Evolutionary conservation across 1,284 basidiomycete genomes (phyloP).

Genomic region (Blastosporella zonata): DNA sequence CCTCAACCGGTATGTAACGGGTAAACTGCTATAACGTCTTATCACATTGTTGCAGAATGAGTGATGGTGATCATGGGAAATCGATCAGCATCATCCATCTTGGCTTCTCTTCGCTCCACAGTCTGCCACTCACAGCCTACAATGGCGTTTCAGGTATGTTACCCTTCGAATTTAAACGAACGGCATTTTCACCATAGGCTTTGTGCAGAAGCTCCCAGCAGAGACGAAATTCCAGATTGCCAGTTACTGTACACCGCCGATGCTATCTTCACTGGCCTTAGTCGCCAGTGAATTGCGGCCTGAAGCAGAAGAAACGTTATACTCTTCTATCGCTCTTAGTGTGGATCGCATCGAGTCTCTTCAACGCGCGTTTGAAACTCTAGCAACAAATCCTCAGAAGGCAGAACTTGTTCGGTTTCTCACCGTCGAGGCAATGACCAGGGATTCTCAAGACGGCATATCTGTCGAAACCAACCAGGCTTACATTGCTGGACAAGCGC

Average conservation of each 20-base stretch:
- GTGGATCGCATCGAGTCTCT: slow-evolving; percentile 1
- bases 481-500: neutral
- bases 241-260: neutral
- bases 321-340: slow-evolving; percentile 1
- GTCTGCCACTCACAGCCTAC: neutral
- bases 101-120: neutral
- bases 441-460: neutral
- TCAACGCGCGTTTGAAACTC: slow-evolving; percentile 1
- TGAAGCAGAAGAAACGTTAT: slow-evolving; percentile 1
- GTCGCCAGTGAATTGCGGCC: neutral
- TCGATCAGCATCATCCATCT: neutral
- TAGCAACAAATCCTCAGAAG: slow-evolving; percentile 5
- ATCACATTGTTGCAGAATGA: too few relatives aligned
- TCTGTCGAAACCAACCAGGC: neutral
- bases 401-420: slow-evolving; percentile 4
- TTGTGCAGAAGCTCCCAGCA: slow-evolving; percentile 1
- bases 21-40: too few relatives aligned
- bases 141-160: slow-evolving; percentile 1
- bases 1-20: too few relatives aligned
- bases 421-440: slow-evolving; percentile 1
- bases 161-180: neutral
- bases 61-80: too few relatives aligned
- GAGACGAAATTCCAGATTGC: slow-evolving; percentile 5
- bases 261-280: slow-evolving; percentile 1
- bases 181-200: neutral